Base-by-base conservation (phyloP, 306 rosid genomes). In the Acacia acuminata region DNA sequence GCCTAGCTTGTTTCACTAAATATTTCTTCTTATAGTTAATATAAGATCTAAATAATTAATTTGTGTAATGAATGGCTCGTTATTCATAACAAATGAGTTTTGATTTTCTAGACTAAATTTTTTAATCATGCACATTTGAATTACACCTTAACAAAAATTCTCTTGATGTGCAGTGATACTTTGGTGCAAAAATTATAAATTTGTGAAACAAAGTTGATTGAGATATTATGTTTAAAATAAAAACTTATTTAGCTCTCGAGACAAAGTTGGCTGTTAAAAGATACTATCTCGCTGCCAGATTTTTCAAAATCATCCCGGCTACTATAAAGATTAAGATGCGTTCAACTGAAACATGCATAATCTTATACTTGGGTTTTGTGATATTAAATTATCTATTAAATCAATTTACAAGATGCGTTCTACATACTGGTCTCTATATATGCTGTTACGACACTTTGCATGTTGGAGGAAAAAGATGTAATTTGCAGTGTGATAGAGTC, bases 251-350 rank as follows among this genome's bases (percentile, higher is more conserved):
- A n/a, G n/a, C n/a, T n/a, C n/a, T n/a, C n/a, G n/a, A n/a, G n/a
- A n/a, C n/a, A n/a, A n/a, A n/a, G n/a, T n/a, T n/a, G n/a, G n/a
- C 64, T 56, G 30, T 36, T 58, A 72, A 25, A 68, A 55, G 75
- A 68, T 55, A 20, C 63, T 20, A 0, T 55, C 63, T 45, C 22
- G 15, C 24, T 72, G n/a, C 38, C 8, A 56, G 48, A 22, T 70
- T 20, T 40, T 10, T n/a, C 8, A 40, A 19, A 40, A 19, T 51
- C 75, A 47, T n/a, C 75, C 75, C 10, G 9, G 63, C 72, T 79
- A 65, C 14, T 51, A 19, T 10, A 36, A 67, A 38, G 19, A 67
- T 67, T 19, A 17, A 36, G 4, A 67, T 38, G 44, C 27, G 7
- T 8, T 67, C 8, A 19, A 38, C 22, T 17, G 25, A 19, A 67